Conservation (phyloP, 23 red algal genomes). For the Chondrus crispus region DNA sequence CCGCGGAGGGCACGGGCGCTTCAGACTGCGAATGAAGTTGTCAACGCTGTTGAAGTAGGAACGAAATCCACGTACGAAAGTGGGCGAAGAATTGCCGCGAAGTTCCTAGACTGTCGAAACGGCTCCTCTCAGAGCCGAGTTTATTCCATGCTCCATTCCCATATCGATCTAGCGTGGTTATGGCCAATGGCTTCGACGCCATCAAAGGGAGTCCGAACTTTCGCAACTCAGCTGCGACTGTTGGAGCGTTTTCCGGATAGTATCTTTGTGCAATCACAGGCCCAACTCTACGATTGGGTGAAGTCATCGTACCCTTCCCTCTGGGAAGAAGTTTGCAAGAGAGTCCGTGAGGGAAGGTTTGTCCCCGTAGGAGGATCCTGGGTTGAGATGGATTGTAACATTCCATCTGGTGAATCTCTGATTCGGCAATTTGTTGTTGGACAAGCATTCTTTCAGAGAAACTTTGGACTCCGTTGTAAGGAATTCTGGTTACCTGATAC, state of each 20-base stretch:
- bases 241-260: constrained; percentile 56
- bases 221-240: constrained; percentile 63
- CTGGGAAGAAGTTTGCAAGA: constrained; percentile 34
- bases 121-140: constrained; percentile 32
- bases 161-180: constrained; percentile 84
- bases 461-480: constrained; percentile 37
- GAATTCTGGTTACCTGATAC: constrained; percentile 84
- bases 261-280: constrained; percentile 72
- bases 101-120: constrained; percentile 39
- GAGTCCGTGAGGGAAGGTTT: constrained; percentile 41
- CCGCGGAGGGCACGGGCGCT: constrained; percentile 52
- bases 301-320: constrained; percentile 52
- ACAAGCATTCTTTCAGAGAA: constrained; percentile 66
- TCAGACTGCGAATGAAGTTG: constrained; percentile 58
- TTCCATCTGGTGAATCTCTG: constrained; percentile 65
- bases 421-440: constrained; percentile 79
- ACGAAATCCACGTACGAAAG: constrained; percentile 3
- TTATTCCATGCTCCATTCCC: constrained; percentile 61
- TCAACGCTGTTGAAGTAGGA: constrained; percentile 61
- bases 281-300: constrained; percentile 80
- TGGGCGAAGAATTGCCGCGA: constrained; percentile 26
- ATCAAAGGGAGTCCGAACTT: constrained; percentile 72
- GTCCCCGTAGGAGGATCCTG: constrained; percentile 71
- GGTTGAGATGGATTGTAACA: constrained; percentile 89
- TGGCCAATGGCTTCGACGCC: constrained; percentile 76